Evolutionary conservation across 2,329 filamentous ascomycete species (phyloP), one percentile per base, ranked within the genome.

Genomic region (Xylaria sp.): DNA sequence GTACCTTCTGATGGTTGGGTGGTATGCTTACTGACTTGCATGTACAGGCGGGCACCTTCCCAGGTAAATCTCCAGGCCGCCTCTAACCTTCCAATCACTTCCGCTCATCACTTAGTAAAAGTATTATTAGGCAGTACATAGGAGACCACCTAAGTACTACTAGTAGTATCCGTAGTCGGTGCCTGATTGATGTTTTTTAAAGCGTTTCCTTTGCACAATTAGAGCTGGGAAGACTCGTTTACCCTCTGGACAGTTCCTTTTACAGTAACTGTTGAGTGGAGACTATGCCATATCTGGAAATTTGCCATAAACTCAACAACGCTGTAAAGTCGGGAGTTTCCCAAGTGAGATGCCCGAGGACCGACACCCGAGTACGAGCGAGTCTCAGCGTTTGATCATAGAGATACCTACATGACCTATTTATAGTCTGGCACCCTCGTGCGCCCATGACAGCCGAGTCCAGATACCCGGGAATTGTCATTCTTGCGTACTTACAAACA

Each of bases 281-380:
- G 9, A 25, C 56, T 40, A 55, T 50, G 1, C 61, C 25, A 9
- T 50, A 3, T 57, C 28, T 33, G 42, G 54, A 42, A 47, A 23
- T 49, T 17, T 28, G 11, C 28, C 54, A 56, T n/a, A 42, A 28
- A 45, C 28, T 17, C 40, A 11, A 25, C 19, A 54, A 25, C 23
- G 23, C n/a, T 14, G 23, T 31, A 51, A n/a, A 54, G 40, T 61
- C 61, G 61, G 61, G n/a, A 57, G n/a, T 38, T 53, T 59, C 61
- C 61, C 35, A 61, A 64, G 40, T 61, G 2, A 64, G 61, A 38
- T 57, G 40, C 46, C 61, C 61, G 61, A 63, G 21, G n/a, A n/a
- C 59, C 46, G 53, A 47, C n/a, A 45, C 23, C 59, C 46, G 59
- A 47, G 7, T 31, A 31, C 28, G 28, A 31, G 28, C 28, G n/a